These are phyloP conservation scores for Pseudocercospora fuligena DNA, from an alignment of 2,329 filamentous ascomycete genomes.

Conservation along the genomic window DNA sequence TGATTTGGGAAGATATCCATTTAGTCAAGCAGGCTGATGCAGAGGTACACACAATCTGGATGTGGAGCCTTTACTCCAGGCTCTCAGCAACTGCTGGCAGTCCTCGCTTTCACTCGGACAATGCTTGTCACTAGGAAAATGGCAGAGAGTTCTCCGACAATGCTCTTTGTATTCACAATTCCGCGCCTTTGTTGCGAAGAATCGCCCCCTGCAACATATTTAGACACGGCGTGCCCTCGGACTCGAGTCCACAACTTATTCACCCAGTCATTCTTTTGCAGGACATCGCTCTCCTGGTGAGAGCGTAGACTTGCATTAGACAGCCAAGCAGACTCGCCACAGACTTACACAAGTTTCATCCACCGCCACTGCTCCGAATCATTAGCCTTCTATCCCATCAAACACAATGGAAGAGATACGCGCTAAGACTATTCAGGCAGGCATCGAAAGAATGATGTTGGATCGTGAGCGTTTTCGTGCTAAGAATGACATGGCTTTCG, in stretches of 20 bases:
- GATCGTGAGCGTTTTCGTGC: neutral
- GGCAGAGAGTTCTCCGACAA: neutral
- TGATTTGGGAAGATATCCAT: constrained; percentile 10
- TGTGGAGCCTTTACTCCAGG: too few species aligned
- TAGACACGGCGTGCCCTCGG: neutral
- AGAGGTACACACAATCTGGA: too few species aligned
- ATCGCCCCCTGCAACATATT: neutral
- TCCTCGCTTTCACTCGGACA: neutral
- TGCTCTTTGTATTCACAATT: neutral
- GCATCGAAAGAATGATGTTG: neutral
- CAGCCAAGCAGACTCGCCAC: neutral
- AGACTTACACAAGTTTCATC: neutral
- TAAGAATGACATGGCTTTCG: neutral
- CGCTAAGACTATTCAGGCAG: neutral
- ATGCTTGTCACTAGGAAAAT: neutral
- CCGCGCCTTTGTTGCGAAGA: neutral
- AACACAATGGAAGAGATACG: neutral
- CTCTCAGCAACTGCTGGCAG: neutral
- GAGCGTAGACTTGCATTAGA: neutral
- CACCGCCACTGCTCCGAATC: neutral
- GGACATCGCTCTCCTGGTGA: neutral
- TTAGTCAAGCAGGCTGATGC: too few species aligned
- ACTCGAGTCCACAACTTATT: neutral
- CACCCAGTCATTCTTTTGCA: neutral
- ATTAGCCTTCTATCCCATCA: neutral